Conservation (phyloP, 2,329 filamentous ascomycete genomes). For the Arachnomyces sp. region DNA sequence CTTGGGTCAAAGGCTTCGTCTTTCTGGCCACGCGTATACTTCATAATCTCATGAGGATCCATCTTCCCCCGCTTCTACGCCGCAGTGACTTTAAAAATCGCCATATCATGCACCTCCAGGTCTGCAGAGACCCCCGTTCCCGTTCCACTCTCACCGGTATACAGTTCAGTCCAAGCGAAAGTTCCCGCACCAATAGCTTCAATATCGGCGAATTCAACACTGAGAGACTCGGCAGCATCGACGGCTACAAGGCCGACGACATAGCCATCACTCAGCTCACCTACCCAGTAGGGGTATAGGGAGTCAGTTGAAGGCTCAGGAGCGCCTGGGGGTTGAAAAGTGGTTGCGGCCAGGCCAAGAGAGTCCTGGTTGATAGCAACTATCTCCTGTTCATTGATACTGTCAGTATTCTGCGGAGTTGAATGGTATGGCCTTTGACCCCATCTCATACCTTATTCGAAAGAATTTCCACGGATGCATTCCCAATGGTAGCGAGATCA, state of each 20-base stretch:
- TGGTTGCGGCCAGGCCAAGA: constrained; percentile 36
- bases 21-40: no score
- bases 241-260: constrained; percentile 19
- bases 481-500: constrained; percentile 6
- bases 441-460: constrained; percentile 3
- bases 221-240: constrained; percentile 5
- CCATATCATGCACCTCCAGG: constrained; percentile 5
- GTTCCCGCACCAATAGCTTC: constrained; percentile 13
- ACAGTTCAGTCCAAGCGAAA: constrained; percentile 10
- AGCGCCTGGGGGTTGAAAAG: constrained; percentile 32
- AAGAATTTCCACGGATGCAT: neutral
- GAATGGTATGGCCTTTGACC: constrained; percentile 29
- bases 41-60: no score
- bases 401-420: constrained; percentile 25
- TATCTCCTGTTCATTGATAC: constrained; percentile 36
- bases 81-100: constrained; percentile 8
- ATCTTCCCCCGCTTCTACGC: neutral
- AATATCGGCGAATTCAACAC: neutral
- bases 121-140: constrained; percentile 1
- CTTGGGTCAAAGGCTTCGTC: no score
- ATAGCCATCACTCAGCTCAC: constrained; percentile 25
- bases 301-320: constrained; percentile 25
- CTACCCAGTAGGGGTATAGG: constrained; percentile 26
- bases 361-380: constrained; percentile 42
- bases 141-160: constrained; percentile 1